Evolutionary conservation across 371 early-diverging fungal species (phyloP), one percentile per base, ranked within the genome.

Genomic region (Funneliformis caledonium): DNA sequence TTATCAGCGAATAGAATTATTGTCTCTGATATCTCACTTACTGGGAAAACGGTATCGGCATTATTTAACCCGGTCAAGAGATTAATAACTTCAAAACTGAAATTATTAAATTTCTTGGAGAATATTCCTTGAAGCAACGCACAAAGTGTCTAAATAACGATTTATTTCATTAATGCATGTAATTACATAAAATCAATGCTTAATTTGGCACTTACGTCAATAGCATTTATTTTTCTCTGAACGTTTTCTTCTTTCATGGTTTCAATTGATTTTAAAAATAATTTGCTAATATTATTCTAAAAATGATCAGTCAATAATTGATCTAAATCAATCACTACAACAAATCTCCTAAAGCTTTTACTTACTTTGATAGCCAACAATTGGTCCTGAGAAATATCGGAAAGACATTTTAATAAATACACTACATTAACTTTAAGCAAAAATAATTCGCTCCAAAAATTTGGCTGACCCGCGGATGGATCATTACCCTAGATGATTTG

Each of bases 371-470:
- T 72, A 10, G 72, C 68, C 6, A 88, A 50, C 1, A 88, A 62
- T 10, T 78, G 45, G 52, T 88, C 88, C 60, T 86, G 87, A 0
- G 88, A 83, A 37, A 82, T 85, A 9, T 64, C 52, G 31, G 82
- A 76, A 4, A 88, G 76, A 9, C 83, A 19, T 1, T 76, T 62
- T 2, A 72, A 69, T 7, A 88, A 72, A 52, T 82, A 84, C 7
- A 31, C 10, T 7, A 79, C 56, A 74, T 88, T 88, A 72, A 87
- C 85, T 50, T 84, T 82, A 26, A 88, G 76, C 43, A 88, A 70
- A 31, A 88, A 82, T 56, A 86, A 86, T 14, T 82, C 81, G 68
- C 85, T 86, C 88, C 88, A 88, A 74, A 84, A 87, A 14, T 82
- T 45, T 16, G 82, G 62, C 56, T 82, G 76, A 61, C 85, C 83